A percentile compares a stretch with the other conserved stretches of the same genome.
These are phyloP conservation scores for Mycena albidolilacea DNA, from an alignment of 768 basidiomycete species.

Conservation along the genomic window DNA sequence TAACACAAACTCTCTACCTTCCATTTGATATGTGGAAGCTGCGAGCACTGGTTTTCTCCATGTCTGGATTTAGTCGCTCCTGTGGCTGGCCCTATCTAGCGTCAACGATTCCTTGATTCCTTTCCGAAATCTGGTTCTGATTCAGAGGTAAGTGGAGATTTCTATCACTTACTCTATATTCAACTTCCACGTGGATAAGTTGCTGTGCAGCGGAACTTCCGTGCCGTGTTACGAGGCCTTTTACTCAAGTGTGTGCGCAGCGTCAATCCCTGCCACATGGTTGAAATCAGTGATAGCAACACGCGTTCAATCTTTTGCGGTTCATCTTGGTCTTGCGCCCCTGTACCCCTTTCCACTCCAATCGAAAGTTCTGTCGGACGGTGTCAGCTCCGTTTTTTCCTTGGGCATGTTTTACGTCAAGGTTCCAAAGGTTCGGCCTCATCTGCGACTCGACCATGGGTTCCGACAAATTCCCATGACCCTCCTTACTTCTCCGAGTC, in stretches of 20 bases:
- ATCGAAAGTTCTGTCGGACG: not conserved
- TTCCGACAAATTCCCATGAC: too few species aligned
- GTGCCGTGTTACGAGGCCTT: not conserved
- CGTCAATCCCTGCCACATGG: not conserved
- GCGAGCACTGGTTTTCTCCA: not conserved
- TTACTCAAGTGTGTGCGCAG: not conserved
- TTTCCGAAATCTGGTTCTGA: slow-evolving; percentile 8
- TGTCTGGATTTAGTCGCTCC: not conserved
- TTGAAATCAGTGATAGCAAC: not conserved
- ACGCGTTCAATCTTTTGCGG: not conserved
- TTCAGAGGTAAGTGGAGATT: not conserved
- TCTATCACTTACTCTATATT: not conserved
- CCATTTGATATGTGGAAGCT: not conserved
- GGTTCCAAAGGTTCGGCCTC: too few species aligned
- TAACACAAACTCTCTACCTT: not conserved
- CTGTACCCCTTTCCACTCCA: not conserved
- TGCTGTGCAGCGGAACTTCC: not conserved
- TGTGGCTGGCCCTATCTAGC: not conserved
- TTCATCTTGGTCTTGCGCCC: not conserved
- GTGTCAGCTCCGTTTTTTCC: too few species aligned
- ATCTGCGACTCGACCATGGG: too few species aligned
- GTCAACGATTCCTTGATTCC: not conserved
- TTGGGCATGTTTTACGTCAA: too few species aligned
- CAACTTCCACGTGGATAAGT: not conserved
- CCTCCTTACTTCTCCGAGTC: not conserved